Evolutionary conservation across 1,284 basidiomycete species (phyloP), one percentile per base, ranked within the genome.

Genomic region (Hemileia vastatrix): DNA sequence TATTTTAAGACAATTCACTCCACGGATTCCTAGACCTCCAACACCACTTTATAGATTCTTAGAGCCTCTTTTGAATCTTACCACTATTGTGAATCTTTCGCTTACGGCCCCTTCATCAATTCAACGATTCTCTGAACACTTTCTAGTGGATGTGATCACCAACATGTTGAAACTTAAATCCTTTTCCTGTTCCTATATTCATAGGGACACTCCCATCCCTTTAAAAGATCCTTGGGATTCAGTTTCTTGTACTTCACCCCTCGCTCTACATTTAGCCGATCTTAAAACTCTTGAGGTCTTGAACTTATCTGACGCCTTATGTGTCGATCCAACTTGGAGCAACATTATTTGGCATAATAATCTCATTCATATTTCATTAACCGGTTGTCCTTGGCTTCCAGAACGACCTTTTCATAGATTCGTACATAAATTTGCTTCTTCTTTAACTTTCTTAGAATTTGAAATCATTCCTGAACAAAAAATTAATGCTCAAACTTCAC

Each of bases 291-390:
- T 57, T 4, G 47, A 57, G 9, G 40, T 45, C 19, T 13, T 57
- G 4, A 27, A 57, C 31, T 13, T 57, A 4, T 15, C 27, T 2
- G 24, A 47, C 31, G 54, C 44, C 13, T 31, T 33, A 15, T 57
- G 54, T 32, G 45, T 57, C 24, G 44, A 57, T n/a, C 33, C 23
- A 18, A 57, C 43, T 23, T 57, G 54, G 54, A 47, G 23, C 11
- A 47, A 24, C 11, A 57, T 57, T 31, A 31, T 45, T 6, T 57
- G 54, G 54, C 24, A 19, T 2, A 24, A 27, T 18, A 11, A 3
- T 6, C 31, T 57, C 4, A 45, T 45, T 15, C 31, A 44, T 11
- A 24, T 57, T 3, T 23, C 54, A 6, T 13, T 57, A 3, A 31
- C 27, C 8, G 54, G 48, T 27, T 57, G 54, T 13, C 1, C 24